Base-by-base conservation (phyloP, 306 rosid species). In the Ziziphus jujuba region DNA sequence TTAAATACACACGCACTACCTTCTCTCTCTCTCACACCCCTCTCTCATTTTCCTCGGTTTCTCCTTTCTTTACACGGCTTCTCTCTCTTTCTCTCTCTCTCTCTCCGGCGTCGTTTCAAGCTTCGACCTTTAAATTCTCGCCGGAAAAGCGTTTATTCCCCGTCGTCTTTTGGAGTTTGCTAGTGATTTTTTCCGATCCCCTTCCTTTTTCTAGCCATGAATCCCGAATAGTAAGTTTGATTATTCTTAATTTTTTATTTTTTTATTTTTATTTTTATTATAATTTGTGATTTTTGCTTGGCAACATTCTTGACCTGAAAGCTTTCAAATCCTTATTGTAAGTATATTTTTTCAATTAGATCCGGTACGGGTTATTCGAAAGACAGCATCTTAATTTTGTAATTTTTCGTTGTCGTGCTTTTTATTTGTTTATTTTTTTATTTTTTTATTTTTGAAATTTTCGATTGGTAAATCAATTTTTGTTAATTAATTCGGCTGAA, bases 191-290 rank as follows among this genome's bases (percentile, higher is more conserved):
- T 1, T 56, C 58, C 63, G 75, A 67, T 60, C 76, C 59, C 51
- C 33, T 28, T 7, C 31, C 78, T 73, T 60, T 66, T 15, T 68
- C 2, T 57, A 67, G 60, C 76, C 87, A 93, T 93, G 98, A 93
- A 87, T 84, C 97, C 98, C 71, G 98, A 93, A 80, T 93, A 93
- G 98, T 93, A 78, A 79, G 98, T 81, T 60, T 69, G 13, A 74
- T 71, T 67, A 55, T 55, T 8, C 22, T 56, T 14, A 8, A 15
- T 63, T 0, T 33, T 25, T 13, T 25, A 1, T 8, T 58, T 13
- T 63, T 0, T 33, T 25, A 9, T 25, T 2, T 8, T 58, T 13
- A 6, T 33, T 0, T 49, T 34, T 63, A 34, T 38, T 24, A 61
- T 47, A 3, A 28, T 74, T 56, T 66, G 5, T 1, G 64, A 24